Evolutionary conservation across 495 filamentous ascomycete species (phyloP).

Genomic region (Penicillium canariense): DNA sequence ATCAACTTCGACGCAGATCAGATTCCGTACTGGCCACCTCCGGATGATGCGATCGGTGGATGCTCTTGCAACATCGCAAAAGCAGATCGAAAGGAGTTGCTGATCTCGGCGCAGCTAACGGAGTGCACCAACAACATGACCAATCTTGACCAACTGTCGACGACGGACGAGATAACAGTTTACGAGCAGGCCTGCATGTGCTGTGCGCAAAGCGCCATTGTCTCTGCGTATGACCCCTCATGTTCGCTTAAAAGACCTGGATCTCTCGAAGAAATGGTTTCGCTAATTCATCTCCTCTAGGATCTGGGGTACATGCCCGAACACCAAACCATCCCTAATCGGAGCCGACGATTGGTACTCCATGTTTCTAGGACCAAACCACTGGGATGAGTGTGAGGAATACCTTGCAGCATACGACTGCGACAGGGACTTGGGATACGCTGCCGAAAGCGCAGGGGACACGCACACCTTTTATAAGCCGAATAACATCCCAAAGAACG

Average conservation of each 20-base stretch:
- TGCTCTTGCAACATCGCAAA: constrained; percentile 28
- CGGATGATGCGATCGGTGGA: constrained; percentile 20
- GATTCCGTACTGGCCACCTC: constrained; percentile 26
- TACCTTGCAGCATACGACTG: constrained; percentile 13
- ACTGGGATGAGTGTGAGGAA: constrained; percentile 14
- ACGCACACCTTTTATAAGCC: constrained; percentile 13
- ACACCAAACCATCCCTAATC: constrained; percentile 14
- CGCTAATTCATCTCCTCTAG: neutral
- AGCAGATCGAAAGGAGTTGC: neutral
- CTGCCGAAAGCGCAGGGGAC: constrained; percentile 7
- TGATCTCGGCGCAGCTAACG: neutral
- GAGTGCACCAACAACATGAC: constrained; percentile 9
- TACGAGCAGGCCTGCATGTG: constrained; percentile 19
- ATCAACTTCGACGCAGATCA: constrained; percentile 1
- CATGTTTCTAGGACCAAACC: neutral
- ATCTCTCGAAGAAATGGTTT: neutral
- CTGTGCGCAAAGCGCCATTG: constrained; percentile 20
- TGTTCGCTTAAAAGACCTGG: neutral
- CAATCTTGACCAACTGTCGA: neutral
- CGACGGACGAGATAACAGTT: neutral
- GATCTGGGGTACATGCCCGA: constrained; percentile 22
- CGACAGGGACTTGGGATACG: constrained; percentile 10
- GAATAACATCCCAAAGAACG: constrained; percentile 10
- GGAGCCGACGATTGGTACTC: constrained; percentile 8
- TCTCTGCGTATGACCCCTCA: constrained; percentile 16